phyloP scores from a whole-genome alignment of 345 rosid species.

The Syzygium oleosum region DNA sequence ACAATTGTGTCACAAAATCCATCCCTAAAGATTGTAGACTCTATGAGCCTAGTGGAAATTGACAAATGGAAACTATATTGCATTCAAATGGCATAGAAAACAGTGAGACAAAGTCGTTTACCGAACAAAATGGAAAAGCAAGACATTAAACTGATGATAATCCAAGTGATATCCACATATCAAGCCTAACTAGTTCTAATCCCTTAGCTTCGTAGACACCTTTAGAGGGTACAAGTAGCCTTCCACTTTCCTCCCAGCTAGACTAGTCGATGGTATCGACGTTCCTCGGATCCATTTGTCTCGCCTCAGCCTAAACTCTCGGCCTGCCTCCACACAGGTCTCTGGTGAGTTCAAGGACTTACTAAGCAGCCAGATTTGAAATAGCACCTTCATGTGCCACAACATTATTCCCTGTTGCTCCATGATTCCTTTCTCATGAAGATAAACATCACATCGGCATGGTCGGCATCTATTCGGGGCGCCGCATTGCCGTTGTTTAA shows the following conservation, averaged over 20 bases:
- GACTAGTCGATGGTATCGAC: background rate
- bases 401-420: background rate
- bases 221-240: background rate
- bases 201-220: background rate
- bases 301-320: background rate
- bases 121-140: background rate
- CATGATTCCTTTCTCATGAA: background rate
- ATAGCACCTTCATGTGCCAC: background rate
- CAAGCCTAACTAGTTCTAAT: background rate
- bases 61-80: background rate
- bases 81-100: background rate
- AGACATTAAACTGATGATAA: background rate
- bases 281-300: background rate
- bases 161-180: background rate
- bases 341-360: background rate
- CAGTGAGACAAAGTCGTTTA: background rate
- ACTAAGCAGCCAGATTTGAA: background rate
- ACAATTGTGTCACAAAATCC: background rate
- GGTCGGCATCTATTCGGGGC: background rate
- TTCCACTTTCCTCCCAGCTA: background rate
- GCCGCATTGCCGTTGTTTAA: background rate
- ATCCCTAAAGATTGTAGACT: background rate
- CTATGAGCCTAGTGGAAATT: background rate
- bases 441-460: background rate
- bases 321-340: background rate